Evolutionary conservation across 2,329 filamentous ascomycete genomes (phyloP).

Genomic region (Cercospora sojina): DNA sequence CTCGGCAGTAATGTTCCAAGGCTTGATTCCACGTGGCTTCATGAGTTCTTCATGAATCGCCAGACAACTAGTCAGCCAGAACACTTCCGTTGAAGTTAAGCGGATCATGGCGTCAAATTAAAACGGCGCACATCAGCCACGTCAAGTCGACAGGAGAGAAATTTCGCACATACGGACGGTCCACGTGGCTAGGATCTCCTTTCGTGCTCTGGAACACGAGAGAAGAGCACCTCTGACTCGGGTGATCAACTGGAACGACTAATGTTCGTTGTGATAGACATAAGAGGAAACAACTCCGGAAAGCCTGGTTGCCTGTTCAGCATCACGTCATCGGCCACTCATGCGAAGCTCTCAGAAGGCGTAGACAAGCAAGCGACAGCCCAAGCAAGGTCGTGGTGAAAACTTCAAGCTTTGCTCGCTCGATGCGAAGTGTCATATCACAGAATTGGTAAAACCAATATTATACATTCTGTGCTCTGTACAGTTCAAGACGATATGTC

Average conservation of each 20-base stretch:
- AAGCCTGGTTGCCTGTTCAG: neutral
- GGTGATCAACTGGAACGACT: neutral
- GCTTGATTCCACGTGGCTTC: neutral
- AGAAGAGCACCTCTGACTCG: neutral
- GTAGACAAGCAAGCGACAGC: neutral
- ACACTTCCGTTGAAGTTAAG: neutral
- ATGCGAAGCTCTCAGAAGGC: neutral
- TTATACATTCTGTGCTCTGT: slow-evolving; percentile 6
- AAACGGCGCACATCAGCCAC: neutral
- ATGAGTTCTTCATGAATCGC: neutral
- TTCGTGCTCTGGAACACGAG: neutral
- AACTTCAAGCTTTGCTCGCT: neutral
- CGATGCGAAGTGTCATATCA: neutral
- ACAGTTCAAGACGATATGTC: neutral
- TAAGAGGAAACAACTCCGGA: neutral
- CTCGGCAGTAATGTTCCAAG: neutral
- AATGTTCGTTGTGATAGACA: neutral
- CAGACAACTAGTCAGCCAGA: neutral
- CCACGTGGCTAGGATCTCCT: neutral
- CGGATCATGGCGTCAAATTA: neutral
- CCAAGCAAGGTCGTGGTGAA: neutral
- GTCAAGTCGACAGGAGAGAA: neutral
- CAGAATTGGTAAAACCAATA: neutral
- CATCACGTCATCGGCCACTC: neutral
- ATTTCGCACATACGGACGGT: neutral